Evolutionary conservation across 2,329 filamentous ascomycete genomes (phyloP).

Genomic region (Calonectria leucothoes): DNA sequence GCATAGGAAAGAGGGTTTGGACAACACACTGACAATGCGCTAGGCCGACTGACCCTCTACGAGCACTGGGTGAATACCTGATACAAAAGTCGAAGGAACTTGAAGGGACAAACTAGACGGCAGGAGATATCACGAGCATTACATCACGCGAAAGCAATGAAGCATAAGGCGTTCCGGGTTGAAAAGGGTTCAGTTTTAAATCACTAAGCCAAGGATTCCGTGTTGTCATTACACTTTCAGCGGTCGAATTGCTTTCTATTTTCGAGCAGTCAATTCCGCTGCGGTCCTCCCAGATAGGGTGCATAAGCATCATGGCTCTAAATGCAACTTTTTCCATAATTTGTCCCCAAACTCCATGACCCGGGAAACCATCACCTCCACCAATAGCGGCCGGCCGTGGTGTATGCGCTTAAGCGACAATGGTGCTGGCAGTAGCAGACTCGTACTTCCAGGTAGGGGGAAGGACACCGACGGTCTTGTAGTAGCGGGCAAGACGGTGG

Average conservation of each 20-base stretch:
- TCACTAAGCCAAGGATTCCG: conserved; percentile 40
- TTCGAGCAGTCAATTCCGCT: conserved; percentile 45
- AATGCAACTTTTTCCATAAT: conserved; percentile 57
- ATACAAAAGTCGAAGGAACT: conserved; percentile 75
- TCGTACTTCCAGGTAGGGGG: conserved; percentile 99
- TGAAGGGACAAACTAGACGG: conserved; percentile 54
- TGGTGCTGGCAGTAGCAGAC: conserved; percentile 93
- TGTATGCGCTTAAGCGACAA: conserved; percentile 79
- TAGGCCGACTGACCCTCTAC: conserved; percentile 75
- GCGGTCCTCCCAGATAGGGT: conserved; percentile 48
- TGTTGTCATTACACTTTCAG: conserved; percentile 44
- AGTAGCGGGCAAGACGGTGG: conserved; percentile 99
- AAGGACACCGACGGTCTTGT: conserved; percentile 91
- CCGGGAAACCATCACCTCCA: conserved; percentile 51
- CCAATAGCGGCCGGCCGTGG: conserved; percentile 32
- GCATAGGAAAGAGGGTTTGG: conserved; percentile 34
- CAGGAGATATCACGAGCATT: background rate
- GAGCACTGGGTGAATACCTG: conserved; percentile 77
- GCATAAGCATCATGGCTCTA: conserved; percentile 57
- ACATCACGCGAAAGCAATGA: conserved; percentile 20
- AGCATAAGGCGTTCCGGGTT: conserved; percentile 40
- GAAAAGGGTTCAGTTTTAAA: conserved; percentile 23
- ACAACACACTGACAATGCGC: conserved; percentile 20
- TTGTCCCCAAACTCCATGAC: conserved; percentile 58
- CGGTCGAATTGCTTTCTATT: conserved; percentile 50